Evolutionary conservation across 164 flowering plant species (phyloP).

Genomic region (Cinnamomum micranthum): DNA sequence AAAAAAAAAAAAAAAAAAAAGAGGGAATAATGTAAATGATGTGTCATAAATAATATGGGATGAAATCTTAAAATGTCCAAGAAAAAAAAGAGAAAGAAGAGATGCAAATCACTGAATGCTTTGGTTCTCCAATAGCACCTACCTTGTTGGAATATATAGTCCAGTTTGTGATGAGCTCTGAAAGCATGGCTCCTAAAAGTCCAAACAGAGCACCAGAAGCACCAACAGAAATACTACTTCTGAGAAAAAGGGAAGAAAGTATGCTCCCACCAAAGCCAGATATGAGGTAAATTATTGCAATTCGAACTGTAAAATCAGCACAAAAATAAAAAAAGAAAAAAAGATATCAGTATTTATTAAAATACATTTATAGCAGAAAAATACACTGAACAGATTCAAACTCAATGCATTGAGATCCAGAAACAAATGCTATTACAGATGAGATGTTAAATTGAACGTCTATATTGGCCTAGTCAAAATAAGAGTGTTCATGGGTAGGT

Average conservation of each 20-base stretch:
- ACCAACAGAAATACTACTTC: constrained; percentile 59
- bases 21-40: neutral
- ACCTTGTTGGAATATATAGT: constrained; percentile 71
- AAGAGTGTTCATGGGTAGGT: neutral
- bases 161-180: constrained; percentile 80
- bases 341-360: neutral
- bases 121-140: constrained; percentile 45
- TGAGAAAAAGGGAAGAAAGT: constrained; percentile 56
- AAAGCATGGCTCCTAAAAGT: constrained; percentile 86
- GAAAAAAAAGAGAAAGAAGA: too few species aligned
- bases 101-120: neutral
- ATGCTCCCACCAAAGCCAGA: constrained; percentile 77
- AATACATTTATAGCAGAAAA: neutral
- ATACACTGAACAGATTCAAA: neutral
- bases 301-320: constrained; percentile 43
- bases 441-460: neutral
- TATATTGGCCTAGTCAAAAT: neutral
- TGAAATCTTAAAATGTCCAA: neutral
- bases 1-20: too few species aligned
- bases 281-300: constrained; percentile 59
- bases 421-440: neutral
- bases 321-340: neutral
- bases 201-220: constrained; percentile 91
- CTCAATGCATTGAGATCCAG: neutral
- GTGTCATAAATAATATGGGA: neutral